Evolutionary conservation across 176 grass and related monocot species (phyloP), one percentile per base, ranked within the genome.

Genomic region (Poa annua): DNA sequence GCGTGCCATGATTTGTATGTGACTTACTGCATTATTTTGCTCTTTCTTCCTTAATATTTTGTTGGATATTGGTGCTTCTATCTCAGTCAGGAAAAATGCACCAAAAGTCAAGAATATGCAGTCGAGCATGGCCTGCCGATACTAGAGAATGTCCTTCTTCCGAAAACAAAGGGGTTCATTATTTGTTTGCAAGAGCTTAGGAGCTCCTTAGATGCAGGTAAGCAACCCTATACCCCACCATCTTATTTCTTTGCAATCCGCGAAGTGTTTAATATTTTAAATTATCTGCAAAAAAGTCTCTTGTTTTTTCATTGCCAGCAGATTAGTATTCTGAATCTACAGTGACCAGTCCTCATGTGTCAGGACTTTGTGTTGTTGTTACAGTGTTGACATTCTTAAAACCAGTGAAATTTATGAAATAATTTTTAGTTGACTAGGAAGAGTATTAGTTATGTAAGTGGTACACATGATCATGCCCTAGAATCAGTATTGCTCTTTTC

Each of bases 81-180:
- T 88, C 81, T 83, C 81, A 98, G 95, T 83, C 88, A 98, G 83
- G 74, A 91, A 71, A 98, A 98, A 67, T 93, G 95, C 78, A 88
- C 92, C 44, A 92, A 80, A 75, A 94, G 88, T 76, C 92, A 98
- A 80, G 71, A 94, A 22, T 89, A 88, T 73, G 95, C 95, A 51
- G 83, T 76, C 32, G 86, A 91, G 75, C 84, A 91, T 86, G 92
- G 88, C 82, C 85, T 98, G 59, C 95, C 95, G 54, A 88, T 88
- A 66, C 76, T 98, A 50, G 81, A 89, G 59, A 78, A 98, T 89
- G 86, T 94, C 47, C 92, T 98, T 20, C 81, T 98, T 83, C 95
- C 95, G 21, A 95, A 98, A 78, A 86, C 90, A 77, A 98, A 80
- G 85, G 95, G 96, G 47, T 95, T 95, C 79, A 77, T 76, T 71